Base-by-base conservation (phyloP, 192 early-diverging fungal species). In the Globomyces pollinis-pini region DNA sequence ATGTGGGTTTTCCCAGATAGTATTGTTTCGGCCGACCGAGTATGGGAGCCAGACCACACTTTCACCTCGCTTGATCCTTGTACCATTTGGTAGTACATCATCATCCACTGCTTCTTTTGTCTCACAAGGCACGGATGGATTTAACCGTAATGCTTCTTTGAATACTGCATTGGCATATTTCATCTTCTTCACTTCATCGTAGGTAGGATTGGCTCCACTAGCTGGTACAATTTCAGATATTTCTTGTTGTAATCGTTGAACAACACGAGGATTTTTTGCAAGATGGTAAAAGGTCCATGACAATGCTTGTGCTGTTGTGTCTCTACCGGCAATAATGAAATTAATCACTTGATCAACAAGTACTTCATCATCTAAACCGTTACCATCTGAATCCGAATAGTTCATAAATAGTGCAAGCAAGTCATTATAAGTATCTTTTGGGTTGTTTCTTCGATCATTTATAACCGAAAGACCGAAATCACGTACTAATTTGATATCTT, bases 101-200 rank as follows among this genome's bases (percentile, higher is more conserved):
- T 87, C 84, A 3, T 72, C 39, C 13, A 82, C 45, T 3, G 77
- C 73, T 30, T 65, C 59, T 63, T 86, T 86, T 13, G 65, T 34
- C 24, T 86, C 77, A 0, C 21, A 21, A 3, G 86, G 86, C 6
- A 90, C 84, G 24, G 79, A 68, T 33, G 88, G 86, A 62, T 84
- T 76, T 24, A 88, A 53, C 7, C 88, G 76, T 23, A 88, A 56
- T 9, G 77, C 70, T 66, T 72, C 67, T 11, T 60, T 56, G 50
- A 84, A 83, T 15, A 73, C 68, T 5, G 79, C 80, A 6, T 63
- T 68, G 3, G 76, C 70, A 69, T 84, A 83, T 42, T 64, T 71
- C 68, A 82, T 66, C 20, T 50, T 50, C 13, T 66, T 63, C 18
- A 71, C 53, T 42, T 66, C 39, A 9, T 76, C 74, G 41, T 71